Evolutionary conservation across 1,139 yeast species (phyloP), one percentile per base, ranked within the genome.

Genomic region (Geotrichum cucujoidarum): DNA sequence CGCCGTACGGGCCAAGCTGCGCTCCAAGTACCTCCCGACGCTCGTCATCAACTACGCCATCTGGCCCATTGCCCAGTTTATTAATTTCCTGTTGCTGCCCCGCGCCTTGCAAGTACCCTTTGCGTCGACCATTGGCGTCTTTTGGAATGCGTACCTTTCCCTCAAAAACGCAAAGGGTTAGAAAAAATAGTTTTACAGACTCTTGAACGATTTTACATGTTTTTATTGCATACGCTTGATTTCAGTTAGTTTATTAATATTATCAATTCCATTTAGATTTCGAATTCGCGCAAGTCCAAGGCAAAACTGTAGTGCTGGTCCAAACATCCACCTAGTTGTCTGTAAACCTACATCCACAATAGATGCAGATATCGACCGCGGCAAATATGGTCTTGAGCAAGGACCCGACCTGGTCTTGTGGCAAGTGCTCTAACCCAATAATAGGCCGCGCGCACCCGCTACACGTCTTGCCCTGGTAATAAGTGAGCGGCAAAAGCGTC

Each of bases 51-150:
- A 89, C 64, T 86, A 83, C 64, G 73, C 85, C 50, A 81, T 92
- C n/a, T 92, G 98, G 98, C 95, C 95, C 44, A 80, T 90, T 1
- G 95, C 92, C 6, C 97, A 92, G 64, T 86, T 92, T 58, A 72
- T 90, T 57, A 92, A 92, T 65, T 92, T 92, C 60, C 71, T 88
- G 53, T 62, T 87, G 8, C 78, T 92, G 62, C 97, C 97, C 0
- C 72, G 81, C 48, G 76, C 77, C 53, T 76, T 81, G 57, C 97
- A 92, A 65, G 95, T 90, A 3, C 97, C 97, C 0, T 90, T 92
- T 62, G 83, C 95, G 50, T 83, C 95, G 1, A 80, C 94, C 1
- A 40, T 92, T n/a, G 88, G 95, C 27, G 94, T 89, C 25, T 70
- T 88, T 37, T 89, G 97, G 97, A 86, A 89, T 66, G 89, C 97